Evolutionary conservation across 768 basidiomycete genomes (phyloP), one percentile per base, ranked within the genome.

Genomic region (Chiua virens): DNA sequence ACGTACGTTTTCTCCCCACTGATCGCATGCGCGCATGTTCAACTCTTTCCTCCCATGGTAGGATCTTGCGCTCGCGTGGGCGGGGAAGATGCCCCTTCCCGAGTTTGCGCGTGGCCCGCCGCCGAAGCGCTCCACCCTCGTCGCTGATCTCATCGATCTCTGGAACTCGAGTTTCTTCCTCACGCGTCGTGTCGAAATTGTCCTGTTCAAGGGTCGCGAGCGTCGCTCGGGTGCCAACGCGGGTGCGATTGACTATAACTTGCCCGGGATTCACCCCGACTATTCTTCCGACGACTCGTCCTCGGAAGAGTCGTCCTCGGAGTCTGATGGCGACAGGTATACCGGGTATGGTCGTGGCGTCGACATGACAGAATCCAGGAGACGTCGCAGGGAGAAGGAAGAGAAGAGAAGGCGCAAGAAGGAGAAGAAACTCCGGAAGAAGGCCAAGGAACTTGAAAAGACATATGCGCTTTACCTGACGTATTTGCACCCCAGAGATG

Each of bases 91-190:
- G 49, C 88, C 89, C 3, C 77, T 87, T 23, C 79, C 83, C 2
- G 75, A 75, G 17, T 66, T 78, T 39, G 63, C 73, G 34, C 72
- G 69, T 42, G 80, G 81, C 17, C 73, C 73, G 50, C 63, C 75
- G 25, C 80, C 83, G 11, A 82, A 79, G 59, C 79, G 82, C 14
- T 78, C 86, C 21, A 73, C 70, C 11, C 73, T 91, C 41, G 70
- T 81, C 11, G 80, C 80, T n/a, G 86, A 89, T 63, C 76, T 92
- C 27, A 73, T 92, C 56, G 82, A 91, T 54, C 71, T 87, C 25
- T 93, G 90, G 90, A 92, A 92, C 64, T 64, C 71, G 27, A 81
- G 80, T 9, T 93, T 90, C 71, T 91, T 91, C 77, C 63, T 78
- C 49, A 70, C 76, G 32, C 87, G 90, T 40, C 85, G 86, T 18